Conservation (phyloP, 108 stramenopile genomes). For the Nannochloropsis gaditana region DNA sequence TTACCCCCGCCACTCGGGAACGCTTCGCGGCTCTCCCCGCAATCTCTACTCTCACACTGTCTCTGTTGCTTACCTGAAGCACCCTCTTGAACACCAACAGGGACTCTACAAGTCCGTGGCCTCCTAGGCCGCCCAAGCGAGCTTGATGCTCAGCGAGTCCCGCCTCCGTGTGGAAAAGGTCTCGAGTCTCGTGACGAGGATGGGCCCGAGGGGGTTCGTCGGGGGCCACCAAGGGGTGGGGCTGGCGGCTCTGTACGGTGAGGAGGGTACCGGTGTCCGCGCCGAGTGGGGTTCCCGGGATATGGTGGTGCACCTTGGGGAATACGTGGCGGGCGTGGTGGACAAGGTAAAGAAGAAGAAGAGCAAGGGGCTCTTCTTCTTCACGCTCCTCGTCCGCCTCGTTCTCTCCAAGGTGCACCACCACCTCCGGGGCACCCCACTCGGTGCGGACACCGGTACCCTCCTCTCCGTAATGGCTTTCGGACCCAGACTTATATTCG, state of each 20-base stretch:
- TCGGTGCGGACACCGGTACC: background rate
- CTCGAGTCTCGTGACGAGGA: background rate
- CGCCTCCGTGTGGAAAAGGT: background rate
- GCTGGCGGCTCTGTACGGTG: background rate
- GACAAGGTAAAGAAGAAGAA: background rate
- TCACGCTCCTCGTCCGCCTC: background rate
- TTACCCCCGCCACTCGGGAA: background rate
- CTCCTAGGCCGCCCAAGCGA: background rate
- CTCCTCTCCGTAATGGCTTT: background rate
- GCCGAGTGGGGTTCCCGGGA: background rate
- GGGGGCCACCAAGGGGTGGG: background rate
- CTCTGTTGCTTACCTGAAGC: background rate
- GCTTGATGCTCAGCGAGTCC: background rate
- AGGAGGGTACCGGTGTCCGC: background rate
- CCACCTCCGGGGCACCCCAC: background rate
- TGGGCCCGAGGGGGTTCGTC: background rate
- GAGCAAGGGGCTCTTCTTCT: background rate
- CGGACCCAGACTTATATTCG: too few relatives aligned
- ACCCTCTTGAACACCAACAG: background rate
- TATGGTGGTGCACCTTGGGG: background rate
- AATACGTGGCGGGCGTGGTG: background rate
- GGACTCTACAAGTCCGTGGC: background rate
- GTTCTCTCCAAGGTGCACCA: background rate
- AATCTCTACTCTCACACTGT: background rate
- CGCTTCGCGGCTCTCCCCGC: background rate